Evolutionary conservation across 768 basidiomycete species (phyloP).

Genomic region (Xerocomus spinulosus): DNA sequence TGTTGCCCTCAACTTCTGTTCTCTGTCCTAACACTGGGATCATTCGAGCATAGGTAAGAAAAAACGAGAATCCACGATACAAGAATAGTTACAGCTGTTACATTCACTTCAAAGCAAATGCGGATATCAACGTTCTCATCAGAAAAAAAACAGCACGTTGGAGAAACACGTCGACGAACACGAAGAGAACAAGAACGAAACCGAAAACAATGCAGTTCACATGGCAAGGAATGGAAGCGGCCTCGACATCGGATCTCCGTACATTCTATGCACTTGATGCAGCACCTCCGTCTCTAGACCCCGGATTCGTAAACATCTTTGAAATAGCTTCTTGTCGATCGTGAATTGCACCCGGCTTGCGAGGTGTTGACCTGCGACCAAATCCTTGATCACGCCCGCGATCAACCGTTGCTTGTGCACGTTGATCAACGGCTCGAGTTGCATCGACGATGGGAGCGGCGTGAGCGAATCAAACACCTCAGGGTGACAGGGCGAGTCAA

Average conservation of each 20-base stretch:
- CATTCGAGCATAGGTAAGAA: too few relatives aligned
- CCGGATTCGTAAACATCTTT: slow-evolving; percentile 66
- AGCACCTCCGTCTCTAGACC: slow-evolving; percentile 57
- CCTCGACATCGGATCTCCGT: slow-evolving; percentile 21
- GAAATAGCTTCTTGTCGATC: slow-evolving; percentile 72
- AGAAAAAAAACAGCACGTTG: background rate
- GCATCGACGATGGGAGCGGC: slow-evolving; percentile 70
- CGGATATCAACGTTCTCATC: slow-evolving; percentile 6
- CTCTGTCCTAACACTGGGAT: too few relatives aligned
- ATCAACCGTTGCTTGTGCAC: slow-evolving; percentile 85
- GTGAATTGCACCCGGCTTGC: slow-evolving; percentile 67
- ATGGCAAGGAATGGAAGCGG: slow-evolving; percentile 20
- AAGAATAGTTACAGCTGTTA: slow-evolving; percentile 24
- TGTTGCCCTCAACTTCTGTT: too few relatives aligned
- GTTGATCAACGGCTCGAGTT: slow-evolving; percentile 82
- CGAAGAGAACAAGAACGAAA: background rate
- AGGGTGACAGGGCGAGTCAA: slow-evolving; percentile 67
- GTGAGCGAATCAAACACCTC: slow-evolving; percentile 74
- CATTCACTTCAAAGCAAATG: slow-evolving; percentile 18
- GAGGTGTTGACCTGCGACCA: slow-evolving; percentile 80
- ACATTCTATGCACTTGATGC: slow-evolving; percentile 42
- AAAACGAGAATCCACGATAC: slow-evolving; percentile 20
- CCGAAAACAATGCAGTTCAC: slow-evolving; percentile 7
- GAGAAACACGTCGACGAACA: background rate
- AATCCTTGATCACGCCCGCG: slow-evolving; percentile 72